Evolutionary conservation across 805 yeast species (phyloP), one percentile per base, ranked within the genome.

Genomic region (Starmerella etchellsii): DNA sequence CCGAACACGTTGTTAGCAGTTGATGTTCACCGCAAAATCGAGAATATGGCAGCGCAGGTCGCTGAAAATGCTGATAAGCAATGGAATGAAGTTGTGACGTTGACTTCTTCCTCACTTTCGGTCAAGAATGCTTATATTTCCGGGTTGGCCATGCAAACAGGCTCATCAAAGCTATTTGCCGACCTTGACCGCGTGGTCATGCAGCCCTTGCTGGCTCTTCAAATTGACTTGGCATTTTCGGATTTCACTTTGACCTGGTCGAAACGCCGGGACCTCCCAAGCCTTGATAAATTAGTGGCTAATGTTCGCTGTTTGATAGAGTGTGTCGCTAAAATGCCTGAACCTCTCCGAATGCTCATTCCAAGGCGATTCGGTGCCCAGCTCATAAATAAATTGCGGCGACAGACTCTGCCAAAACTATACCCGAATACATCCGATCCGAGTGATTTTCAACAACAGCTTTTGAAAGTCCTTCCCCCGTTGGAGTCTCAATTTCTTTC

Each of bases 391-490:
- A 22, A 29, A 4, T 27, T 51, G 2, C 34, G 33, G 14, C 43
- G 34, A 10, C 36, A 33, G 14, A 21, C 43, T 10, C 5, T 52
- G 5, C 50, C 51, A 2, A n/a, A 10, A 22, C 36, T 49, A 10
- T 43, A 34, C 18, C 54, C 54, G 3, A 42, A 44, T 16, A n/a
- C 20, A 10, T 19, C 24, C 13, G 29, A 38, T n/a, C 29, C 44
- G 11, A 15, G 22, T 1, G 36, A 19, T 10, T 42, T 46, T 29
- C 37, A 37, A 15, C 18, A 21, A 13, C 43, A 41, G 14, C 25
- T 52, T 2, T 28, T 11, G 3, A 45, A 39, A 1, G 26, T 49
- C 3, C 24, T 32, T 16, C 42, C 30, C 4, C 18, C 42, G 2
- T 37, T 51, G 4, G 45, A 50, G 9, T 37, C 39, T 11, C 24